phyloP scores from a whole-genome alignment of 495 filamentous ascomycete genomes.

The Penicillium steckii region DNA sequence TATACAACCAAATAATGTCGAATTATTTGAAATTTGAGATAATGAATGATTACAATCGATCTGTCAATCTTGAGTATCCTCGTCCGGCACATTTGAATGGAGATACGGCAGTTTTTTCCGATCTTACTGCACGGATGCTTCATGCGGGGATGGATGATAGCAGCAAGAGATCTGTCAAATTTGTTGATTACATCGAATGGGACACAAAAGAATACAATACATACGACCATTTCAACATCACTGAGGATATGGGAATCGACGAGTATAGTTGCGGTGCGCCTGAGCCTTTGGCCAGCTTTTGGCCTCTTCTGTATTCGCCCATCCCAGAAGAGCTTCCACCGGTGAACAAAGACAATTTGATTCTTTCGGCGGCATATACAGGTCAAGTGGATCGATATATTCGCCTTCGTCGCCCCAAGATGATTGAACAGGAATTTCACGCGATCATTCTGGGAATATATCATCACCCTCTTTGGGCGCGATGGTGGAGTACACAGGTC shows the following conservation, averaged over 20 bases:
- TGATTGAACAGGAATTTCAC: conserved; percentile 7
- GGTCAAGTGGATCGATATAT: conserved; percentile 7
- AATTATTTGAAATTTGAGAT: conserved; percentile 18
- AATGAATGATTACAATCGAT: conserved; percentile 30
- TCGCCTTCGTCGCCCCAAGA: conserved; percentile 8
- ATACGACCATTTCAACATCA: conserved; percentile 11
- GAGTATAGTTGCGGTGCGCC: conserved; percentile 6
- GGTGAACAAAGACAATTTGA: conserved; percentile 9
- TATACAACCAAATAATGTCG: conserved; percentile 26
- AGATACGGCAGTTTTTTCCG: conserved; percentile 24
- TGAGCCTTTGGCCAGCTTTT: conserved; percentile 5
- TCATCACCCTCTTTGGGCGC: conserved; percentile 4
- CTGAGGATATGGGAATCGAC: conserved; percentile 12
- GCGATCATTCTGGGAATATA: conserved; percentile 10
- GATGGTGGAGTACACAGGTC: conserved; percentile 10
- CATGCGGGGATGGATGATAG: not conserved
- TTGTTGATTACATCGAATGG: not conserved
- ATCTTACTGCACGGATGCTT: conserved; percentile 4
- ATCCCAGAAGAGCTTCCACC: conserved; percentile 6
- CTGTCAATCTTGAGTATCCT: conserved; percentile 14
- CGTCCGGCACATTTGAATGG: conserved; percentile 19
- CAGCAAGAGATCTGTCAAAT: not conserved
- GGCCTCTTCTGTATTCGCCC: conserved; percentile 4
- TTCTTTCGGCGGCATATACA: conserved; percentile 6
- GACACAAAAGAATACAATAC: conserved; percentile 1